Evolutionary conservation across 768 basidiomycete genomes (phyloP).

Genomic region (Cyclocybe aegerita): DNA sequence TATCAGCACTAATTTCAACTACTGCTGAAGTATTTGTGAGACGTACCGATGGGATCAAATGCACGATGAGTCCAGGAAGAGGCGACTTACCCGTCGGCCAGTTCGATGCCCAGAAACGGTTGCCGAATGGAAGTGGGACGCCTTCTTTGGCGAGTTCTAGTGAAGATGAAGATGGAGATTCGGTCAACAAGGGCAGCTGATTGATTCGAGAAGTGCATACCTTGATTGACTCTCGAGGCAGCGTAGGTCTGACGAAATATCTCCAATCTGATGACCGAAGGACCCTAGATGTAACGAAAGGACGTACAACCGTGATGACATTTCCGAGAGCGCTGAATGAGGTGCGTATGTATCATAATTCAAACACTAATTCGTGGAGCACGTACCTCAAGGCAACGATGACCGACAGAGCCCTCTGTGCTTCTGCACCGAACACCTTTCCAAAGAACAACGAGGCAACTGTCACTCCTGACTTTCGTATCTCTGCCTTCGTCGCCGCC

Average conservation of each 20-base stretch:
- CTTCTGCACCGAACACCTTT: conserved; percentile 54
- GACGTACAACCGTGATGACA: conserved; percentile 25
- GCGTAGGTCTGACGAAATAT: conserved; percentile 41
- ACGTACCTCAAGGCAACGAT: conserved; percentile 57
- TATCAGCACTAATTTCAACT: too few relatives aligned
- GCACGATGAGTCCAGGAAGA: conserved; percentile 53
- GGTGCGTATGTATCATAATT: not conserved
- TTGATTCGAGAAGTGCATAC: conserved; percentile 13
- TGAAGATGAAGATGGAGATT: not conserved
- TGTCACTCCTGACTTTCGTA: conserved; percentile 46
- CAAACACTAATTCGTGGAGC: too few relatives aligned
- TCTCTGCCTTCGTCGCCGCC: conserved; percentile 48
- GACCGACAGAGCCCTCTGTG: conserved; percentile 54
- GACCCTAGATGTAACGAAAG: not conserved
- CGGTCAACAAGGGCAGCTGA: not conserved
- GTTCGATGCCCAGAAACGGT: conserved; percentile 60
- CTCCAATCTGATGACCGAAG: not conserved
- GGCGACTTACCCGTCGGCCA: conserved; percentile 61
- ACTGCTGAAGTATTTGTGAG: too few relatives aligned
- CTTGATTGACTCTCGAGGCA: conserved; percentile 53
- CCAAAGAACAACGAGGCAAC: conserved; percentile 62
- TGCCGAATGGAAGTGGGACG: conserved; percentile 59
- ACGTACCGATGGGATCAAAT: conserved; percentile 51
- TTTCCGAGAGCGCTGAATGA: conserved; percentile 21
- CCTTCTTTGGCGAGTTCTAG: conserved; percentile 63